Conservation (phyloP, 148 eudicot species). For the Agrostemma githago region DNA sequence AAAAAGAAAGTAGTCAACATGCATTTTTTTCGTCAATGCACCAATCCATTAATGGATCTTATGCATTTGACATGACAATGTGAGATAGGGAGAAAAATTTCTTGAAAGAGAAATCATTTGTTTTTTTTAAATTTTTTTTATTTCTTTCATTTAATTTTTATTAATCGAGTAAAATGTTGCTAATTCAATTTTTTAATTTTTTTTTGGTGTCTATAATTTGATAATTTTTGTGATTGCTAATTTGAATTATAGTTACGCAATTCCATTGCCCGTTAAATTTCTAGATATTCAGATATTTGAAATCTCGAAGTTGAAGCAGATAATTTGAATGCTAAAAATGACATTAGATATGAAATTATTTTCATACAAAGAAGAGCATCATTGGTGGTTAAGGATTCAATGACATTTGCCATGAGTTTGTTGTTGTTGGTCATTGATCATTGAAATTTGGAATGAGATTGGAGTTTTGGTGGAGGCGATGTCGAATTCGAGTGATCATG, state of each 20-base stretch:
- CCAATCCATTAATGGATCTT: background rate
- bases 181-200: too few relatives aligned
- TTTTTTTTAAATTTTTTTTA: too few relatives aligned
- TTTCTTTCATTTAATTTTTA: background rate
- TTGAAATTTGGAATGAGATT: background rate
- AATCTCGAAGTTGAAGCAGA: background rate
- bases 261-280: background rate
- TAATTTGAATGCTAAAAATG: too few relatives aligned
- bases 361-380: background rate
- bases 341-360: too few relatives aligned
- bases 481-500: constrained; percentile 30
- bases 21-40: too few relatives aligned
- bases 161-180: too few relatives aligned
- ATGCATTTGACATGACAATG: background rate
- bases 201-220: background rate
- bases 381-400: too few relatives aligned
- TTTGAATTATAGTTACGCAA: background rate
- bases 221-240: background rate
- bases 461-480: constrained; percentile 11
- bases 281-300: background rate
- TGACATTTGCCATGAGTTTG: background rate
- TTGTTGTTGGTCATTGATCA: too few relatives aligned
- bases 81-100: background rate
- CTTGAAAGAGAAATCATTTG: background rate
- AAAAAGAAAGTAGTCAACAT: too few relatives aligned